Conservation (phyloP, 305 asterid species). For the Fraxinus ornus region DNA sequence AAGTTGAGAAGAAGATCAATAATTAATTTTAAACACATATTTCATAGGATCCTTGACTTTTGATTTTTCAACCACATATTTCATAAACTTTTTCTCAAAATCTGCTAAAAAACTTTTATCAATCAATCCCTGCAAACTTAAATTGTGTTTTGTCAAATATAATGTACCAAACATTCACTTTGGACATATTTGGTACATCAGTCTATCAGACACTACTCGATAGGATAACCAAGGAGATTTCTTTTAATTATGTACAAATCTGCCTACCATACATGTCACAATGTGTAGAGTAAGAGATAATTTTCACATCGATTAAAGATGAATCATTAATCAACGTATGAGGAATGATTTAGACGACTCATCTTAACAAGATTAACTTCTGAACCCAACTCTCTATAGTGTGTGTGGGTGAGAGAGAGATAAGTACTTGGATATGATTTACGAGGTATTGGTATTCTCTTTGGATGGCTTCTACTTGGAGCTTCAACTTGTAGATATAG, state of each 20-base stretch:
- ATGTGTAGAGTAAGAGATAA: too few relatives aligned
- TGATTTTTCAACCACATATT: too few relatives aligned
- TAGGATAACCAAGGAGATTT: background rate
- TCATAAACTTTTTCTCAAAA: too few relatives aligned
- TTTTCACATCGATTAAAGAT: too few relatives aligned
- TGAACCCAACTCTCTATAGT: too few relatives aligned
- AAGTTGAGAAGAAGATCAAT: background rate
- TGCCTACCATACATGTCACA: too few relatives aligned
- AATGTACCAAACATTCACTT: background rate
- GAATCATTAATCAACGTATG: too few relatives aligned
- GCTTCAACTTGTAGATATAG: slow-evolving; percentile 55
- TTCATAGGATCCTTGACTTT: background rate
- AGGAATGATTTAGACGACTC: too few relatives aligned
- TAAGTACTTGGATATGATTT: slow-evolving; percentile 42
- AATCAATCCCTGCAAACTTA: background rate
- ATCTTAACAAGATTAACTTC: too few relatives aligned
- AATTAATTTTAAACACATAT: background rate
- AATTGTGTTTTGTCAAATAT: background rate
- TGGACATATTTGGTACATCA: background rate
- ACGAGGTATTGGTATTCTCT: slow-evolving; percentile 48
- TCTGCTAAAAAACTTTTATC: background rate
- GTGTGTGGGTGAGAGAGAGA: background rate
- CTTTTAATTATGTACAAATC: background rate
- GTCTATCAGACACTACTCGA: background rate
- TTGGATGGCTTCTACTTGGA: slow-evolving; percentile 55